These are phyloP conservation scores for Chalciporus chontae DNA, from an alignment of 768 basidiomycete genomes.

Conservation along the genomic window DNA sequence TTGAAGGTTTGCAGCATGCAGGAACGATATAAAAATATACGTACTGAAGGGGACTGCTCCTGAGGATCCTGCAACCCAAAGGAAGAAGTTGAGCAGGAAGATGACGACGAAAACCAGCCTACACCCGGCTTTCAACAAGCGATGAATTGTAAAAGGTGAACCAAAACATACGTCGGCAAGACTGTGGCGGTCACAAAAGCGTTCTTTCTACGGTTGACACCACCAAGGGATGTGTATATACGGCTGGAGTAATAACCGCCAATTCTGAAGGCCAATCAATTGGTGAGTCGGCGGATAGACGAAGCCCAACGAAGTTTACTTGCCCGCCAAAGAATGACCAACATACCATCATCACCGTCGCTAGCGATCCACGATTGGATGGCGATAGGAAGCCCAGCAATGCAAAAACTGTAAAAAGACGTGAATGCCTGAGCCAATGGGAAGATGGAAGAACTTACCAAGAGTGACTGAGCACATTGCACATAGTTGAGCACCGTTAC, in stretches of 20 bases:
- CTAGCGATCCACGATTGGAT: slow-evolving; percentile 90
- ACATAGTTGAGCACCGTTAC: slow-evolving; percentile 57
- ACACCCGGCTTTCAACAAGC: slow-evolving; percentile 10
- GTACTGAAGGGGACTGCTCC: slow-evolving; percentile 94
- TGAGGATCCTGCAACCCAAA: slow-evolving; percentile 80
- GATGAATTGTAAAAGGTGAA: neutral
- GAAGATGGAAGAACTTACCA: slow-evolving; percentile 38
- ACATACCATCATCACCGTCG: slow-evolving; percentile 62
- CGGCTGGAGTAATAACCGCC: slow-evolving; percentile 88
- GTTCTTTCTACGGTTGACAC: slow-evolving; percentile 73
- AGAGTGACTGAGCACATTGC: slow-evolving; percentile 89
- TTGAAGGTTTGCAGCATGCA: neutral
- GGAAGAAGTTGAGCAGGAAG: slow-evolving; percentile 89
- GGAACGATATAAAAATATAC: slow-evolving; percentile 8
- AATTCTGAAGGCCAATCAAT: slow-evolving; percentile 45
- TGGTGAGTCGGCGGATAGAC: neutral
- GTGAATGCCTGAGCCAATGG: slow-evolving; percentile 2
- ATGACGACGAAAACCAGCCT: slow-evolving; percentile 82
- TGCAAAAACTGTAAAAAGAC: slow-evolving; percentile 67
- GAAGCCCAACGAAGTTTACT: slow-evolving; percentile 14
- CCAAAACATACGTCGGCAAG: slow-evolving; percentile 69
- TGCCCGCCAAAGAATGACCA: slow-evolving; percentile 93
- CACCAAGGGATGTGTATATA: slow-evolving; percentile 70
- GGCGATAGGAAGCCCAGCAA: slow-evolving; percentile 92
- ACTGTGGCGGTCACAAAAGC: slow-evolving; percentile 85